Evolutionary conservation across 2,329 filamentous ascomycete species (phyloP).

Genomic region (Remersonia thermophila): DNA sequence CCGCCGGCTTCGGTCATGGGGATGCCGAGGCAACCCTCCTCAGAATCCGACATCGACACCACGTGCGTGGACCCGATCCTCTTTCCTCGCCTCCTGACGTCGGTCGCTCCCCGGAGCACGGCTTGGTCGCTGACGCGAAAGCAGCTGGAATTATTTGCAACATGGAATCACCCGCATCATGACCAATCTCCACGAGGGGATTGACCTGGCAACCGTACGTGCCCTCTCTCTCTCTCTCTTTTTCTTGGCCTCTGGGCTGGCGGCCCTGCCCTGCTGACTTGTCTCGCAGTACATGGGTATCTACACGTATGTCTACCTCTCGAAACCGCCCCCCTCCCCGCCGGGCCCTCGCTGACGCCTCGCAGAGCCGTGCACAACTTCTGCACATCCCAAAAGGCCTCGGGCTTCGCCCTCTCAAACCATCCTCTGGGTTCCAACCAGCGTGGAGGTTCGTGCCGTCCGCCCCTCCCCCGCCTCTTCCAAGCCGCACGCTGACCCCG

Average conservation of each 20-base stretch:
- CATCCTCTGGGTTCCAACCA: slow-evolving; percentile 8
- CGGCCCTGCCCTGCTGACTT: slow-evolving; percentile 11
- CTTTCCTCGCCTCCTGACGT: background rate
- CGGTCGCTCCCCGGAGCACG: background rate
- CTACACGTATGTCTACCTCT: slow-evolving; percentile 55
- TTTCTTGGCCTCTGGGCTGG: background rate
- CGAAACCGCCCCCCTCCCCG: background rate
- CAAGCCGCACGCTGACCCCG: slow-evolving; percentile 3
- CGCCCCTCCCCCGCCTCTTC: background rate
- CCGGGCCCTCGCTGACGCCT: slow-evolving; percentile 18
- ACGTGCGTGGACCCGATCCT: slow-evolving; percentile 11
- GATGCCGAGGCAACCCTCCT: slow-evolving; percentile 38
- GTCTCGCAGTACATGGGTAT: slow-evolving; percentile 76
- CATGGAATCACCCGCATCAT: slow-evolving; percentile 85
- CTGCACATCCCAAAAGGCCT: slow-evolving; percentile 92
- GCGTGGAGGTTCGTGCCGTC: slow-evolving; percentile 12
- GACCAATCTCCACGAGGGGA: slow-evolving; percentile 78
- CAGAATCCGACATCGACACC: slow-evolving; percentile 33
- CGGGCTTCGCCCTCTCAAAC: slow-evolving; percentile 39
- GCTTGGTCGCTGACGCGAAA: slow-evolving; percentile 8
- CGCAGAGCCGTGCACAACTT: slow-evolving; percentile 88
- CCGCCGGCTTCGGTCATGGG: slow-evolving; percentile 5
- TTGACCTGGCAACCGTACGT: slow-evolving; percentile 78
- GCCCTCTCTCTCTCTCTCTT: slow-evolving; percentile 6
- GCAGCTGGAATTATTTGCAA: slow-evolving; percentile 82